Base-by-base conservation (phyloP, 2,329 filamentous ascomycete genomes). In the Neurospora crassa region DNA sequence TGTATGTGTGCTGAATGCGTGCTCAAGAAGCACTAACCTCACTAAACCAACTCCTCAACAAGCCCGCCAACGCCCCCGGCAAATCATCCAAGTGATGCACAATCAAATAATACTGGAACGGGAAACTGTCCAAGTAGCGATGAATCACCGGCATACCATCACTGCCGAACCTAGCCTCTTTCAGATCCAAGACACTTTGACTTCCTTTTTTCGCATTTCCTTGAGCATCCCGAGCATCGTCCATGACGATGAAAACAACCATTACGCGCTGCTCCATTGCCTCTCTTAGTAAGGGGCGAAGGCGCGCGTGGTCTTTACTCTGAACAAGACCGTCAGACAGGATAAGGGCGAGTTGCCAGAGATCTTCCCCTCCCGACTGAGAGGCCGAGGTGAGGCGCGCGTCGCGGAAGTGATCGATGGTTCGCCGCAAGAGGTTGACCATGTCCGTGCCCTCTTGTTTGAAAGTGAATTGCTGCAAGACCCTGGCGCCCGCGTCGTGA, bases 191-290 rank as follows among this genome's bases (percentile, higher is more conserved):
- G 73, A 99, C 96, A 76, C 90, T 92, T 73, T 89, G 86, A 67
- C 85, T 86, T 16, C 69, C 69, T 8, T 73, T 75, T 69, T 84
- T 82, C 75, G 85, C 84, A 74, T 84, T 83, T 34, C 81, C 81
- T 71, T 82, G 80, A 75, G 80, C 80, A 74, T 71, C 74, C 41
- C 78, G 77, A 24, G 82, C 83, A 76, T 88, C 86, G 83, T 99
- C 96, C 78, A 99, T 93, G 77, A 99, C 92, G 76, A 99, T 93
- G 80, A 99, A 99, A 6, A 99, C 95, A 74, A 98, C 90, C 93
- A 99, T 97, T 79, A 99, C 96, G 18, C 94, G 87, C 82, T 97
- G 93, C 80, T 97, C 94, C 78, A 94, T 90, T 0, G 96, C 95
- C 81, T 95, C 91, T 11, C 96, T 87, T 12, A 99, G 89, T 29